phyloP scores from a whole-genome alignment of 1,284 basidiomycete genomes.

The Paramarasmius palmivorus region DNA sequence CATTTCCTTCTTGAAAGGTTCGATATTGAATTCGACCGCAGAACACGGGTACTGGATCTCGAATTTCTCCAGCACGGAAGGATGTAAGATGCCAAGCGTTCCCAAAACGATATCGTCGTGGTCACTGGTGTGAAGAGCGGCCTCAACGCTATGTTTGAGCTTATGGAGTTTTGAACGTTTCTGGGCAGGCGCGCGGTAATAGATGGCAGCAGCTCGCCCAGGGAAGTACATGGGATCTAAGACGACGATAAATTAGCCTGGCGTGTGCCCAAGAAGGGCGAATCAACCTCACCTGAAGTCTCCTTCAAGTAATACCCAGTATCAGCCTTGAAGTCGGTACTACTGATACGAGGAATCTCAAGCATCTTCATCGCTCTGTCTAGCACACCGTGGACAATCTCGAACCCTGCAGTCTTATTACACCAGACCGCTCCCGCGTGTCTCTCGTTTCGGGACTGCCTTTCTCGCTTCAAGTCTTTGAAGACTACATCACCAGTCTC shows the following conservation, averaged over 20 bases:
- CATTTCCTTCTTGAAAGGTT: constrained; percentile 84
- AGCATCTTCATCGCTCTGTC: constrained; percentile 95
- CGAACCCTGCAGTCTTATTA: constrained; percentile 96
- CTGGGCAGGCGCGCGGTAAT: constrained; percentile 67
- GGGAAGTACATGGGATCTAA: constrained; percentile 92
- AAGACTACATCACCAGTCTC: constrained; percentile 93
- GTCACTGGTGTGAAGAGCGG: constrained; percentile 29
- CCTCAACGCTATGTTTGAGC: constrained; percentile 38
- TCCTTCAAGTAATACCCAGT: constrained; percentile 94
- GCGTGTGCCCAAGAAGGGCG: background rate
- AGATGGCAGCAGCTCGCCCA: constrained; percentile 90
- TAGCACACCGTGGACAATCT: constrained; percentile 93
- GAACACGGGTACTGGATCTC: constrained; percentile 97
- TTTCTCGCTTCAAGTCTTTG: constrained; percentile 79
- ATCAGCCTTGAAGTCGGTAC: constrained; percentile 51
- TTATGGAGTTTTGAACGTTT: constrained; percentile 28
- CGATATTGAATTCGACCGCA: constrained; percentile 90
- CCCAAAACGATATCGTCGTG: constrained; percentile 74
- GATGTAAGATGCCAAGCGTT: constrained; percentile 87
- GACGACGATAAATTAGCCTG: background rate
- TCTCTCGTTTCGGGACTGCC: constrained; percentile 86
- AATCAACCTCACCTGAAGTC: constrained; percentile 61
- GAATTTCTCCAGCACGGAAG: constrained; percentile 87
- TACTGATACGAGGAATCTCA: constrained; percentile 80
- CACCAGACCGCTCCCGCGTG: constrained; percentile 92